Evolutionary conservation across 2,329 filamentous ascomycete genomes (phyloP).

Genomic region (Coleophoma crateriformis): DNA sequence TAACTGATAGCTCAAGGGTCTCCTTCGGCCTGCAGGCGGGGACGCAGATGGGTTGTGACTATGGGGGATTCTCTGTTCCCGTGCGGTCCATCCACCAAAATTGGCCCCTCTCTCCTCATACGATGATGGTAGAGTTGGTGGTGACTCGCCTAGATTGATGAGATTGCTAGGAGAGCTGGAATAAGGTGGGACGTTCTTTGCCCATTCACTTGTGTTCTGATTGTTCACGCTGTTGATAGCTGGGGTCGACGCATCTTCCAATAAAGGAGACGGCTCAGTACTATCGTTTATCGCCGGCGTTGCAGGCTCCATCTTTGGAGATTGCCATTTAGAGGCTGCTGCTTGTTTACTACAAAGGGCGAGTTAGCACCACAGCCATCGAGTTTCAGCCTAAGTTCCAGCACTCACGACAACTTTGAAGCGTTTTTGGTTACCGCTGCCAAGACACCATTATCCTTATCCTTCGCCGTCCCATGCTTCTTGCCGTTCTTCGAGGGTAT

Average conservation of each 20-base stretch:
- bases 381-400: too few relatives aligned
- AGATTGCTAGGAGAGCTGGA: slow-evolving; percentile 32
- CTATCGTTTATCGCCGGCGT: slow-evolving; percentile 15
- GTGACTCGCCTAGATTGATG: slow-evolving; percentile 37
- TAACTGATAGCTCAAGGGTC: slow-evolving; percentile 48
- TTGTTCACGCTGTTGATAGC: slow-evolving; percentile 16
- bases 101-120: slow-evolving; percentile 23
- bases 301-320: slow-evolving; percentile 21
- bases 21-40: slow-evolving; percentile 29
- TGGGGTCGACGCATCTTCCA: slow-evolving; percentile 24
- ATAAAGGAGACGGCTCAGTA: slow-evolving; percentile 20
- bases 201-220: slow-evolving; percentile 35
- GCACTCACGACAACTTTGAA: slow-evolving; percentile 22
- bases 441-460: slow-evolving; percentile 19
- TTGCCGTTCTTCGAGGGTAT: slow-evolving; percentile 23
- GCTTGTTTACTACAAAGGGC: neutral
- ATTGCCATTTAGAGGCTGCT: slow-evolving; percentile 16
- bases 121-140: slow-evolving; percentile 29
- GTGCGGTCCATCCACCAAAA: slow-evolving; percentile 20
- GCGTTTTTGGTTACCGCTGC: slow-evolving; percentile 26
- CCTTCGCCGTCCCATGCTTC: slow-evolving; percentile 28
- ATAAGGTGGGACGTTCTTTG: slow-evolving; percentile 35
- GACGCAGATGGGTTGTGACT: slow-evolving; percentile 22
- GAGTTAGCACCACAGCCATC: slow-evolving; percentile 5
- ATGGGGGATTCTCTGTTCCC: slow-evolving; percentile 22